These are phyloP conservation scores for Penicillium lagena DNA, from an alignment of 495 filamentous ascomycete species.

Conservation along the genomic window DNA sequence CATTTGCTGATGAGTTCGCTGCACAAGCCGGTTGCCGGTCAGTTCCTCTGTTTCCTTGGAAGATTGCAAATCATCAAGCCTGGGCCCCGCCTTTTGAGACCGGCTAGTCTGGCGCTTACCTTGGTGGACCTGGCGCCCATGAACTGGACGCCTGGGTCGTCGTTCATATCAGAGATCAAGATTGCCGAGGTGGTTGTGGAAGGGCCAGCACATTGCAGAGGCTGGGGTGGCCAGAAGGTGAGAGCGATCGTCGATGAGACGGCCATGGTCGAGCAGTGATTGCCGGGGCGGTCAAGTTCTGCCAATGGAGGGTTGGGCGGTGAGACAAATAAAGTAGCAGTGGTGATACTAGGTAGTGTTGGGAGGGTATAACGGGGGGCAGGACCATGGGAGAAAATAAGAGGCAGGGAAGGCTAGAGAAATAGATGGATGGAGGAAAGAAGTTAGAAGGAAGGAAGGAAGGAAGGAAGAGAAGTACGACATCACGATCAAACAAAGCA, in stretches of 20 bases:
- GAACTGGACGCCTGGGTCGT: slow-evolving; percentile 31
- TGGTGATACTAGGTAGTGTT: background rate
- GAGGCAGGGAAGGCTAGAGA: too few relatives aligned
- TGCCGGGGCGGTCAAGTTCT: slow-evolving; percentile 10
- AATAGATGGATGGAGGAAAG: background rate
- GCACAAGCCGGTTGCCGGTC: slow-evolving; percentile 24
- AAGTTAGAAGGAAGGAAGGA: background rate
- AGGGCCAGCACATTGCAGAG: too few relatives aligned
- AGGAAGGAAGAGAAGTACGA: background rate
- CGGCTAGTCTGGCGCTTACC: slow-evolving; percentile 14
- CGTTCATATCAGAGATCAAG: slow-evolving; percentile 24
- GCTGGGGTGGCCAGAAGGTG: background rate
- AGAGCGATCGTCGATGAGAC: slow-evolving; percentile 5
- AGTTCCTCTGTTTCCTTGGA: background rate
- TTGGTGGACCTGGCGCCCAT: slow-evolving; percentile 31
- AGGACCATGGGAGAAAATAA: too few relatives aligned
- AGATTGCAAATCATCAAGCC: too few relatives aligned
- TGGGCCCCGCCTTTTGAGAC: slow-evolving; percentile 15
- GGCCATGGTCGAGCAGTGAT: slow-evolving; percentile 4
- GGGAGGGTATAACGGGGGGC: too few relatives aligned
- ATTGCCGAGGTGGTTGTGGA: background rate
- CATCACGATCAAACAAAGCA: too few relatives aligned
- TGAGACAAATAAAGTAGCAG: background rate
- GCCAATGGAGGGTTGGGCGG: background rate
- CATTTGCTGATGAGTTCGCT: slow-evolving; percentile 33